A percentile compares a stretch with the other conserved stretches of the same genome.
These are phyloP conservation scores for Leccinum pellstonianum DNA, from an alignment of 768 basidiomycete species.

Conservation along the genomic window DNA sequence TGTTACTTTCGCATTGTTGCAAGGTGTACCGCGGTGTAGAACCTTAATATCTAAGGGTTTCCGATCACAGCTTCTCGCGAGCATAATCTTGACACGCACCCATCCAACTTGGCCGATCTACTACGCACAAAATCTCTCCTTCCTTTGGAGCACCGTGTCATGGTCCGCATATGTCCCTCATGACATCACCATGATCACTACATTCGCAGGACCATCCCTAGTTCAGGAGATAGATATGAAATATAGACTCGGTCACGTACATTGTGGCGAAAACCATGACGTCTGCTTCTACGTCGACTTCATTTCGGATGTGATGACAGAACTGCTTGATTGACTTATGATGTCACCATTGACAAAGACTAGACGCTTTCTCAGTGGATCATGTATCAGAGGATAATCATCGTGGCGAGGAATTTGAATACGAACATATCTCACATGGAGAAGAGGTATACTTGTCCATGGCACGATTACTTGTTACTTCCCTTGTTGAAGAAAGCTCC, in stretches of 20 bases:
- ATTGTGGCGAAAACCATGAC: conserved; percentile 24
- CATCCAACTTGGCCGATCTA: conserved; percentile 54
- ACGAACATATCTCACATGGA: neutral
- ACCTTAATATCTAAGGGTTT: conserved; percentile 8
- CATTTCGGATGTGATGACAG: conserved; percentile 23
- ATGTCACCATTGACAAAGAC: conserved; percentile 40
- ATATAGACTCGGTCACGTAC: neutral
- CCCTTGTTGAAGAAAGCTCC: conserved; percentile 1
- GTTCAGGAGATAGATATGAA: neutral
- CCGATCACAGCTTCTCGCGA: conserved; percentile 29
- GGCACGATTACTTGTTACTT: neutral
- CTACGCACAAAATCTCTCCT: conserved; percentile 53
- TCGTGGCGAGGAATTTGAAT: conserved; percentile 6
- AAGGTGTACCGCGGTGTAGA: conserved; percentile 7
- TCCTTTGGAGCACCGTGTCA: conserved; percentile 39
- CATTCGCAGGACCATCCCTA: conserved; percentile 31
- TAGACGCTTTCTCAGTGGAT: neutral
- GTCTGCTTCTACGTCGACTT: conserved; percentile 21
- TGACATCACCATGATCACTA: conserved; percentile 38
- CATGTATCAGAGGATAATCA: neutral
- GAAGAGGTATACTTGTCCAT: neutral
- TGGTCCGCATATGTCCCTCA: conserved; percentile 43
- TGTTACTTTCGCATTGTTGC: conserved; percentile 8
- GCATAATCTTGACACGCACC: conserved; percentile 28
- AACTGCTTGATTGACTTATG: conserved; percentile 42